Percentiles rank a stretch among this genome's conserved stretches.
Conservation (phyloP, 306 rosid genomes). For the Prunus kanzakura region DNA sequence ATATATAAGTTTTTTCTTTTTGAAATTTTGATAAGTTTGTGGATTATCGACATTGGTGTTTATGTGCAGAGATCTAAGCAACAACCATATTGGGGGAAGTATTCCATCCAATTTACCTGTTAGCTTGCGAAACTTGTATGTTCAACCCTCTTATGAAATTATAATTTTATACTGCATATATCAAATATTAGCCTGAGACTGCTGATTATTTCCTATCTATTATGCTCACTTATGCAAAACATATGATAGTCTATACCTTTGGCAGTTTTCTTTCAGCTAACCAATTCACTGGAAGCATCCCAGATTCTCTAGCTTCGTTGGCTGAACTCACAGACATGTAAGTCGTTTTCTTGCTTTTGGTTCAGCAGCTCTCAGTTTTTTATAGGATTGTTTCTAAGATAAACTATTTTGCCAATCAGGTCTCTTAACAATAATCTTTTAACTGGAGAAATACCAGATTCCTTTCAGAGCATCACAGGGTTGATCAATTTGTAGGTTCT, state of each 20-base stretch:
- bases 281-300: constrained; percentile 76
- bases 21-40: not conserved
- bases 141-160: constrained; percentile 2
- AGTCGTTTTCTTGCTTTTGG: constrained; percentile 22
- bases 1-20: constrained; percentile 2
- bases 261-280: constrained; percentile 92
- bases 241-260: constrained; percentile 38
- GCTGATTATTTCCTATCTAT: constrained; percentile 3
- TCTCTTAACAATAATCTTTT: constrained; percentile 69
- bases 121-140: constrained; percentile 73
- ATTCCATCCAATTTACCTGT: constrained; percentile 80
- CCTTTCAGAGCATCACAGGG: constrained; percentile 47
- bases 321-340: constrained; percentile 61
- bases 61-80: constrained; percentile 73
- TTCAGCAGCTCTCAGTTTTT: constrained; percentile 12
- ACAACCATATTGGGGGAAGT: constrained; percentile 84
- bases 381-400: constrained; percentile 21
- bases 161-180: not conserved
- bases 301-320: constrained; percentile 62
- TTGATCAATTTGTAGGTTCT: constrained; percentile 76
- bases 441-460: constrained; percentile 82
- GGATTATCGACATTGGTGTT: constrained; percentile 16
- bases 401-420: constrained; percentile 50
- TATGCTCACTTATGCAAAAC: constrained; percentile 27
- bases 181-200: constrained; percentile 10